Evolutionary conservation across 2,329 filamentous ascomycete genomes (phyloP), one percentile per base, ranked within the genome.

Genomic region (Neospermospora avenae): DNA sequence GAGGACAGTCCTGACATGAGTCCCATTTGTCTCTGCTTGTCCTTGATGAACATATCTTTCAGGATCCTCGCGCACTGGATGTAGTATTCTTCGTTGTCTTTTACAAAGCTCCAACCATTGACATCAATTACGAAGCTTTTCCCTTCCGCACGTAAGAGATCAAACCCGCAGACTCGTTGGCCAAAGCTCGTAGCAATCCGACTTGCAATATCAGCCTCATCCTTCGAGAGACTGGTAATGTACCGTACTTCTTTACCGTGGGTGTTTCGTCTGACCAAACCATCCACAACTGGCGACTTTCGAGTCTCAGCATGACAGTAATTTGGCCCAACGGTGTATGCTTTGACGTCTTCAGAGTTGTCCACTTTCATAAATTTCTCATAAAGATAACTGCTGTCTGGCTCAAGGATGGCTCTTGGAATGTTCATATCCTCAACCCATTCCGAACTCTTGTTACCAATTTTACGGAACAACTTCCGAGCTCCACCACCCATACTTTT

Each of bases 21-120:
- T 14, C 66, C 69, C 57, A 77, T 76, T 67, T 81, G 83, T 39
- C 84, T 83, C 55, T 85, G 76, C 70, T 87, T 91, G 74, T 97
- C 93, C 65, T 85, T 85, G 65, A 96, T 80, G 67, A 99, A 98
- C 72, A 96, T 90, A 6, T 95, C 88, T 71, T 87, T 90, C 55
- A 99, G 78, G 52, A 98, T 96, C 61, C 81, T 87, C 22, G 95
- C 86, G 68, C 89, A 95, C 70, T 91, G 91, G 70, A 98, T 90
- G 73, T 99, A 99, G 75, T 99, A 99, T 62, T 96, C 93, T 64
- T 97, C 93, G 70, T 99, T 99, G 74, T 99, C 96, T 74, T 99
- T 99, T 74, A 99, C 95, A 70, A 99, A 99, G 72, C 93, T 98
- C 96, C 96, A 99, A 13, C 95, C 95, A 74, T 99, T 99, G 68